A percentile compares a stretch with the other conserved stretches of the same genome.
These are phyloP conservation scores for Gamarada debralockiae DNA, from an alignment of 495 filamentous ascomycete genomes.

Conservation along the genomic window DNA sequence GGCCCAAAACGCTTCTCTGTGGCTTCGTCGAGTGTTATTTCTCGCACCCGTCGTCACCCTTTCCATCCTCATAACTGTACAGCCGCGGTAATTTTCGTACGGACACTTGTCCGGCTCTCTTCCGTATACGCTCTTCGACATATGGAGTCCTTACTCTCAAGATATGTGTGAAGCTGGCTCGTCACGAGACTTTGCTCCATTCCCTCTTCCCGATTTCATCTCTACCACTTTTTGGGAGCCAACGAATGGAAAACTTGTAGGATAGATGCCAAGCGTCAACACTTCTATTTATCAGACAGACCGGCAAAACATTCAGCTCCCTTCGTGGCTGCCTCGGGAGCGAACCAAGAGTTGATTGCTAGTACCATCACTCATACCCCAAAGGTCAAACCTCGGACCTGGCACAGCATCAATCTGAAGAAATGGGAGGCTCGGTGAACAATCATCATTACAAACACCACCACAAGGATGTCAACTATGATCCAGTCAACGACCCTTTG, in stretches of 20 bases:
- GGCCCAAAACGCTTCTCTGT: not conserved
- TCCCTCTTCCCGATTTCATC: not conserved
- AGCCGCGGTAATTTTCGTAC: not conserved
- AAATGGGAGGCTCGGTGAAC: too few species aligned
- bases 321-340: conserved; percentile 1
- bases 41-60: not conserved
- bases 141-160: not conserved
- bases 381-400: too few species aligned
- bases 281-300: not conserved
- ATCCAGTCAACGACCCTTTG: conserved; percentile 36
- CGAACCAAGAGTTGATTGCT: conserved; percentile 1
- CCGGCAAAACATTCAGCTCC: not conserved
- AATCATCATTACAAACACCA: not conserved
- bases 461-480: conserved; percentile 26
- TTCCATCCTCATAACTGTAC: not conserved
- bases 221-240: not conserved
- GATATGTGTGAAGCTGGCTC: not conserved
- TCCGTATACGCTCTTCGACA: conserved; percentile 1
- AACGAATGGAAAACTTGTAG: not conserved
- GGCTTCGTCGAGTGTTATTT: not conserved
- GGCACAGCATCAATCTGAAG: too few species aligned
- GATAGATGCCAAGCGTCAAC: not conserved
- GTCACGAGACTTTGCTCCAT: not conserved
- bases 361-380: not conserved
- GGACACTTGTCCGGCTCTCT: conserved; percentile 1